These are phyloP conservation scores for Glebionis coronaria DNA, from an alignment of 129 eudicot genomes.

Conservation along the genomic window DNA sequence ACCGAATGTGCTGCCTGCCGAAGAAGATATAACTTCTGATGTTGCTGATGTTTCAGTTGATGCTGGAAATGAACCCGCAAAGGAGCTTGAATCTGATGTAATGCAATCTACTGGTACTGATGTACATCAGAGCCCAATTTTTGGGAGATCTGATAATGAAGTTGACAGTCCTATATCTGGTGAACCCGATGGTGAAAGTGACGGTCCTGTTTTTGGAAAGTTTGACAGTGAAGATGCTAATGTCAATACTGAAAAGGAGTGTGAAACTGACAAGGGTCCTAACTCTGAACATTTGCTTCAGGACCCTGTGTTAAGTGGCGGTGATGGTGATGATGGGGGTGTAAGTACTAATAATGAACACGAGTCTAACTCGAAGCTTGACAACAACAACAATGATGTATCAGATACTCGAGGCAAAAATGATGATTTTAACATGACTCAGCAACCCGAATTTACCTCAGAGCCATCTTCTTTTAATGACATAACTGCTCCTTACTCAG, in stretches of 20 bases:
- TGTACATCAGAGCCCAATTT: background rate
- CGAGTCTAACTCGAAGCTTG: background rate
- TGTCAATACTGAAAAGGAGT: background rate
- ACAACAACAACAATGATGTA: background rate
- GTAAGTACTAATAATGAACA: background rate
- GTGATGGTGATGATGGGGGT: conserved; percentile 3
- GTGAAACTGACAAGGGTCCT: background rate
- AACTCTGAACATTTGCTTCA: background rate
- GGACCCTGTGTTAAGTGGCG: conserved; percentile 6
- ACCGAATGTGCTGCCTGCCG: conserved; percentile 1
- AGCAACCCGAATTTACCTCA: conserved; percentile 2
- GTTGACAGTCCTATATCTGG: too few species aligned
- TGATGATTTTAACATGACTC: background rate
- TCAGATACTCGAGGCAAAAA: background rate
- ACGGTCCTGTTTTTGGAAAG: background rate
- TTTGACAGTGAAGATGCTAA: background rate
- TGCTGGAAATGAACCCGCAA: background rate
- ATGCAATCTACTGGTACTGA: background rate
- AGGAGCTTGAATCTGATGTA: conserved; percentile 12
- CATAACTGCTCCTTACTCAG: background rate
- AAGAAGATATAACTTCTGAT: background rate
- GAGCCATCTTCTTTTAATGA: background rate
- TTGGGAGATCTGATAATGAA: conserved; percentile 7
- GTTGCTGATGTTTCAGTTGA: conserved; percentile 10
- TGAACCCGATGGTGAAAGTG: background rate